Percentiles rank a stretch among this genome's conserved stretches.
phyloP scores from a whole-genome alignment of 2,329 filamentous ascomycete genomes.

The Catunica adiposa region DNA sequence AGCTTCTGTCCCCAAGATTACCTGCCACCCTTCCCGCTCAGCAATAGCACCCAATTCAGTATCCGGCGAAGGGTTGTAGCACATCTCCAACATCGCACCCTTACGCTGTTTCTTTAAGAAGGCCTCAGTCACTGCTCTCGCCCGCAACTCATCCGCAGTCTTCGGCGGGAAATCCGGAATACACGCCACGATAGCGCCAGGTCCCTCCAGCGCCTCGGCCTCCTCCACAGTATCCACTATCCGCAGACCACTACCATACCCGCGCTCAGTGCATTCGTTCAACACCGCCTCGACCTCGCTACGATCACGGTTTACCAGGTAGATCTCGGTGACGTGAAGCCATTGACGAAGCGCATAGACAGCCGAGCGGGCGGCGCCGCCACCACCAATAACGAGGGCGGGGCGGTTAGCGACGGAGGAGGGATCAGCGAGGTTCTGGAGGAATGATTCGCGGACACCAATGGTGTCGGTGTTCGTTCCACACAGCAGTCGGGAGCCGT shows the following conservation, averaged over 20 bases:
- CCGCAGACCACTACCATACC: constrained; percentile 42
- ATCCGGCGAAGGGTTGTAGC: constrained; percentile 58
- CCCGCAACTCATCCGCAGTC: constrained; percentile 43
- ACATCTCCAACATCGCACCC: constrained; percentile 65
- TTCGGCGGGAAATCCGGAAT: constrained; percentile 61
- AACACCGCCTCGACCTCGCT: constrained; percentile 52
- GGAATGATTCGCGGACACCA: constrained; percentile 58
- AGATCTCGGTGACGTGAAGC: constrained; percentile 51
- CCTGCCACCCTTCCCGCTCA: constrained; percentile 48
- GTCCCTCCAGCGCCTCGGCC: constrained; percentile 38
- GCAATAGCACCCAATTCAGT: constrained; percentile 50
- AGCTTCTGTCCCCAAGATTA: constrained; percentile 60
- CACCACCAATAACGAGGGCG: constrained; percentile 59
- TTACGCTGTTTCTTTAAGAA: constrained; percentile 34
- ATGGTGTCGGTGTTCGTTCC: constrained; percentile 72
- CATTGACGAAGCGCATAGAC: constrained; percentile 58
- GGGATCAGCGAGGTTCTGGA: constrained; percentile 34
- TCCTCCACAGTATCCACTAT: constrained; percentile 46
- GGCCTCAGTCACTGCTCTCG: constrained; percentile 37
- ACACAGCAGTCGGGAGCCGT: constrained; percentile 37
- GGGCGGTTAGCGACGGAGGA: constrained; percentile 38
- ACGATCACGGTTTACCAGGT: constrained; percentile 60
- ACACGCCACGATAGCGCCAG: constrained; percentile 54
- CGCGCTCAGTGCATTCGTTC: constrained; percentile 40
- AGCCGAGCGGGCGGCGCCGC: constrained; percentile 61